A percentile compares a stretch with the other conserved stretches of the same genome.
Evolutionary conservation across 2,329 filamentous ascomycete genomes (phyloP).

Genomic region (Botrytis porri): DNA sequence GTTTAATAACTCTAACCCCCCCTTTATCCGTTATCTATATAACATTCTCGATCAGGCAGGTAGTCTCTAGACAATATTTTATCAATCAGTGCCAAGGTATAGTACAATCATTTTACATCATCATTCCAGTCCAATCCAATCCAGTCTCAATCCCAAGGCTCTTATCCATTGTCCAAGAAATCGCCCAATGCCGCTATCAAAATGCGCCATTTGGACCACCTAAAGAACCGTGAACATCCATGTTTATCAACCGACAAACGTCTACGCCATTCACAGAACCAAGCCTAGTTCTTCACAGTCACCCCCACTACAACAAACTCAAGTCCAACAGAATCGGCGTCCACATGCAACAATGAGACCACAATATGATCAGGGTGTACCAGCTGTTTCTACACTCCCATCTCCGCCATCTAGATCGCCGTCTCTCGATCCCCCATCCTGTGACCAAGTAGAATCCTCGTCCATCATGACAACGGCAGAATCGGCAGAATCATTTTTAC

Average conservation of each 20-base stretch:
- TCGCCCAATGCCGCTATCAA: not conserved
- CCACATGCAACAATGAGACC: not conserved
- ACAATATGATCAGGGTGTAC: not conserved
- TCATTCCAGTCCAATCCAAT: not conserved
- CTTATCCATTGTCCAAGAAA: not conserved
- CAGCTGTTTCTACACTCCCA: not conserved
- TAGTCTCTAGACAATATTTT: not conserved
- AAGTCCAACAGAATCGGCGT: not conserved
- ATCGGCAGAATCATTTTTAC: not conserved
- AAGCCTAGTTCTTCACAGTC: not conserved
- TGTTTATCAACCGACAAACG: not conserved
- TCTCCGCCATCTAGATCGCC: not conserved
- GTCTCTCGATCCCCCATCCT: not conserved
- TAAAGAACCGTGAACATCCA: not conserved
- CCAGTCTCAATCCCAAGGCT: not conserved
- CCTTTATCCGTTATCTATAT: not conserved
- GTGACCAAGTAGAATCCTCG: not conserved
- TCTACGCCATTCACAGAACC: not conserved
- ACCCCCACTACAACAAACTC: not conserved
- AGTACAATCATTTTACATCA: not conserved
- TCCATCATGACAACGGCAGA: not conserved
- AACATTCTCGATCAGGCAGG: not conserved
- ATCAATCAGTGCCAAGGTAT: not conserved
- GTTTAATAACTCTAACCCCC: not conserved
- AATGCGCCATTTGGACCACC: not conserved